Evolutionary conservation across 106 monocot species (phyloP), one percentile per base, ranked within the genome.

Genomic region (Narthecium ossifragum): DNA sequence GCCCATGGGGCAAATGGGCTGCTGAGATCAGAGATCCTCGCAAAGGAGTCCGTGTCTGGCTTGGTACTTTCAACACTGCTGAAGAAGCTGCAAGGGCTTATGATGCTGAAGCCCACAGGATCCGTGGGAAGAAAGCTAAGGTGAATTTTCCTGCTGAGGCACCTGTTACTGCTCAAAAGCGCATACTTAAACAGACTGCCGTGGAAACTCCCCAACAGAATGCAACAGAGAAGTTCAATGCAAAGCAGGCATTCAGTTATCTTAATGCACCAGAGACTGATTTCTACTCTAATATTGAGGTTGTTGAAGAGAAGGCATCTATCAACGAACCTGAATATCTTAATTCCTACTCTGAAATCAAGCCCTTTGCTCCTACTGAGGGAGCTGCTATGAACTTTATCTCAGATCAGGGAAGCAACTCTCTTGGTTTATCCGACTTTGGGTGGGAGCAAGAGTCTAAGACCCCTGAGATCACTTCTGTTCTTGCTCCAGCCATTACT

Each of bases 1-100:
- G 89, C 9, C 85, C 89, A 31, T 90, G 89, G 89, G 89, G 89
- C 13, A 90, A 85, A 47, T 85, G 89, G 89, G 85, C 89, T 10
- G 89, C 89, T 49, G 89, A 90, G 52, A 90, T 90, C 54, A 74
- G 89, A 48, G 89, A 90, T 51, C 89, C 89, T 55, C 64, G 72
- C 26, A 90, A 90, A 63, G 89, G 89, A 30, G 81, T 85, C 18
- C 84, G 89, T 47, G 85, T 90, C 32, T 90, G 89, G 89, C 89
- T 90, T 49, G 89, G 89, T 21, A 90, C 89, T 17, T 90, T 78
- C 60, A 80, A 81, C 72, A 85, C 81, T 70, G 78, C 89, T 60
- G 85, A 90, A 47, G 89, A 90, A 70, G 89, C 89, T 61, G 85
- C 89, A 11, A 68, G 89, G 53, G 89, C 89, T 22, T 90, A 90